A percentile compares a stretch with the other conserved stretches of the same genome.
These are phyloP conservation scores for Talaromyces albobiverticillius DNA, from an alignment of 2,329 filamentous ascomycete species.

Conservation along the genomic window DNA sequence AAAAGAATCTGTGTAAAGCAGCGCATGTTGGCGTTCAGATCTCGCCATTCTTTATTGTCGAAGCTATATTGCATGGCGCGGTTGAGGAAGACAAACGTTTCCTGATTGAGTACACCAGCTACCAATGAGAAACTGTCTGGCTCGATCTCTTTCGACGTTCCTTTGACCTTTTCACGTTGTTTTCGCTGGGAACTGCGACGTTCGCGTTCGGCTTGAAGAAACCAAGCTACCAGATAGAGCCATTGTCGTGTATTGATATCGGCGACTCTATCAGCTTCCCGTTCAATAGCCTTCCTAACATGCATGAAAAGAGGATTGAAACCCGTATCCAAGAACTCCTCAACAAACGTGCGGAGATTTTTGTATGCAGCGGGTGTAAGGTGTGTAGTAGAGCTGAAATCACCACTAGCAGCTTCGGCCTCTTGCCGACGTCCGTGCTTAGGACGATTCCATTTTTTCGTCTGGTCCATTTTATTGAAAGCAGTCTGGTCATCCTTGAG, in stretches of 20 bases:
- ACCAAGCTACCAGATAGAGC: constrained; percentile 92
- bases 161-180: constrained; percentile 48
- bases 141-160: constrained; percentile 54
- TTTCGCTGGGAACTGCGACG: constrained; percentile 62
- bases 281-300: constrained; percentile 82
- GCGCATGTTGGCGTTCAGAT: constrained; percentile 82
- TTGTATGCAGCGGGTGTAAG: constrained; percentile 72
- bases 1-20: constrained; percentile 93
- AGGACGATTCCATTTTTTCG: constrained; percentile 86
- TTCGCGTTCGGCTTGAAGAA: constrained; percentile 77
- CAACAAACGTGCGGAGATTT: constrained; percentile 76
- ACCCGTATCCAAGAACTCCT: constrained; percentile 89
- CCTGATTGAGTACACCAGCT: constrained; percentile 86
- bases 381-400: constrained; percentile 71
- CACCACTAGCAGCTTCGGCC: constrained; percentile 58
- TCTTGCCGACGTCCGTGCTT: constrained; percentile 61
- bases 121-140: constrained; percentile 80
- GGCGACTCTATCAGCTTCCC: constrained; percentile 78
- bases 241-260: constrained; percentile 78
- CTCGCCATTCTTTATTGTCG: constrained; percentile 82
- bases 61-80: constrained; percentile 74
- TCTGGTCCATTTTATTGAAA: constrained; percentile 83
- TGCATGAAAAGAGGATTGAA: constrained; percentile 91
- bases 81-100: constrained; percentile 88
- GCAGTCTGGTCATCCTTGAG: constrained; percentile 70